These are phyloP conservation scores for Bondarzewia mesenterica DNA, from an alignment of 1,284 basidiomycete species.

Conservation along the genomic window DNA sequence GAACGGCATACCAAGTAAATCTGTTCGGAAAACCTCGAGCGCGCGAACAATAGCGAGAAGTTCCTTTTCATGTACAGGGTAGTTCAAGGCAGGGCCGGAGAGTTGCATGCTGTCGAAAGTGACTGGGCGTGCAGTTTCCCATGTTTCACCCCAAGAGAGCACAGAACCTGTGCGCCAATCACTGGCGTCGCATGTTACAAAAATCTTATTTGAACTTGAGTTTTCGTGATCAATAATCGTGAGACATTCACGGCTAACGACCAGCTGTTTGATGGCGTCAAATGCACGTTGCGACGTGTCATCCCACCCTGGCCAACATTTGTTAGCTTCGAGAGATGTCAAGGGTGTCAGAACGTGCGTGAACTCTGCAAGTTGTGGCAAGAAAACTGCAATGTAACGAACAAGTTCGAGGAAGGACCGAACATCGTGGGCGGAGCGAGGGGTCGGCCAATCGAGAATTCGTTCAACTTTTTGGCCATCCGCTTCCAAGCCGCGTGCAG, in stretches of 20 bases:
- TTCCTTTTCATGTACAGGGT: slow-evolving; percentile 18
- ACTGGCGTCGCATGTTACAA: slow-evolving; percentile 24
- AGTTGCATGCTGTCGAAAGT: slow-evolving; percentile 23
- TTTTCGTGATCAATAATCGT: slow-evolving; percentile 25
- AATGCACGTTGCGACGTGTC: slow-evolving; percentile 25
- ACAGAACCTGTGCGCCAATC: slow-evolving; percentile 24
- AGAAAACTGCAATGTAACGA: slow-evolving; percentile 24
- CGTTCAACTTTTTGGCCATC: no score
- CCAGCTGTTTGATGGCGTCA: slow-evolving; percentile 27
- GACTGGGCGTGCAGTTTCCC: slow-evolving; percentile 22
- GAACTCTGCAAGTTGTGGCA: slow-evolving; percentile 25
- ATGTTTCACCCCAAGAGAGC: slow-evolving; percentile 22
- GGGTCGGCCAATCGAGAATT: no score
- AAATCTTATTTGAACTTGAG: slow-evolving; percentile 17
- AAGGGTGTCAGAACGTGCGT: slow-evolving; percentile 22
- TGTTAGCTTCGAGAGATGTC: slow-evolving; percentile 20
- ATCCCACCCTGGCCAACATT: slow-evolving; percentile 23
- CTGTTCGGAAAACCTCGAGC: slow-evolving; percentile 12
- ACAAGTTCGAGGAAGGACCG: no score
- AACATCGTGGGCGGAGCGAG: no score
- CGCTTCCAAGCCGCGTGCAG: no score
- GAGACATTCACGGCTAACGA: slow-evolving; percentile 17
- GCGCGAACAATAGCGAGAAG: slow-evolving; percentile 15
- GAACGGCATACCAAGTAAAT: slow-evolving; percentile 24
- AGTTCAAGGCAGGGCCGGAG: slow-evolving; percentile 15